A percentile compares a stretch with the other conserved stretches of the same genome.
These are phyloP conservation scores for Globomyces pollinis-pini DNA, from an alignment of 192 early-diverging fungal species.

Conservation along the genomic window DNA sequence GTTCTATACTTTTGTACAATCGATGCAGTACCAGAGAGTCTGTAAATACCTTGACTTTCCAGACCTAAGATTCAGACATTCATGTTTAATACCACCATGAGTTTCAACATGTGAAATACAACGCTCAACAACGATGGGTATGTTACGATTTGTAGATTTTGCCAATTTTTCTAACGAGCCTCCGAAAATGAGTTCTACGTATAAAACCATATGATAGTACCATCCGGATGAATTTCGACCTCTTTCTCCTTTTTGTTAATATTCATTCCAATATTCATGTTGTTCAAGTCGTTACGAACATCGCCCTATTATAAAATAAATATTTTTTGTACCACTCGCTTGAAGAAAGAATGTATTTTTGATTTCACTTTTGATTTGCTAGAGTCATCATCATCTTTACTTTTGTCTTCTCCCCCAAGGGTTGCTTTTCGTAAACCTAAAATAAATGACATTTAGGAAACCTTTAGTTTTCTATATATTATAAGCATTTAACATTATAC, in stretches of 20 bases:
- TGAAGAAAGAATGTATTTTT: slow-evolving; percentile 13
- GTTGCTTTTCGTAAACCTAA: no score
- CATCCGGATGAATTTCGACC: background rate
- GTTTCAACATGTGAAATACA: slow-evolving; percentile 36
- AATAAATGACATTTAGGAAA: no score
- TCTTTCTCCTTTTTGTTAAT: slow-evolving; percentile 1
- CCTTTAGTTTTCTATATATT: no score
- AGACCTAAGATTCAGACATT: slow-evolving; percentile 18
- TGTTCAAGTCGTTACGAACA: no score
- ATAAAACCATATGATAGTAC: slow-evolving; percentile 2
- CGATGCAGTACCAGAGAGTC: slow-evolving; percentile 40
- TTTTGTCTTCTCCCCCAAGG: no score
- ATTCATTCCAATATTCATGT: slow-evolving; percentile 1
- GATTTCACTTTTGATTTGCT: slow-evolving; percentile 14
- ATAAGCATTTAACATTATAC: no score
- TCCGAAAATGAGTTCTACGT: slow-evolving; percentile 32
- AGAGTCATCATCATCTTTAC: slow-evolving; percentile 3
- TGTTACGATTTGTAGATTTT: slow-evolving; percentile 9
- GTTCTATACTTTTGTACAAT: slow-evolving; percentile 30
- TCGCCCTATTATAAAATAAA: no score
- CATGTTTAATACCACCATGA: slow-evolving; percentile 13
- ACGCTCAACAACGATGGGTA: slow-evolving; percentile 32
- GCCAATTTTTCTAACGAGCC: slow-evolving; percentile 27
- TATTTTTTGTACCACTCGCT: background rate
- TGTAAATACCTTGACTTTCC: slow-evolving; percentile 46